Percentiles rank a stretch among this genome's conserved stretches.
phyloP scores from a whole-genome alignment of 768 basidiomycete genomes.

The Thelephora ganbajun region DNA sequence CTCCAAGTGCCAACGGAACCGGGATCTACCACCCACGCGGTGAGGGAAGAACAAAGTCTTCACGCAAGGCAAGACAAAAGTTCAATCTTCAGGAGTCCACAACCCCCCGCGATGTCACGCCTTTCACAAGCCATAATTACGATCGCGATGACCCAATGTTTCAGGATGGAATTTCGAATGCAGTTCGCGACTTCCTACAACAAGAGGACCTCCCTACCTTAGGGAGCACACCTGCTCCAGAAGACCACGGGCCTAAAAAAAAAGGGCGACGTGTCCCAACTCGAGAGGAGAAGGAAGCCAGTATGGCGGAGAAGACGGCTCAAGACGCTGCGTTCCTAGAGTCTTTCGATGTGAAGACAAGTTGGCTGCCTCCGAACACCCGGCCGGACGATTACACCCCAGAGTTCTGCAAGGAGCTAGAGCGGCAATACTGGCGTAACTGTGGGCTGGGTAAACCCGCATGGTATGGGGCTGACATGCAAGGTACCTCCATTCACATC shows the following conservation, averaged over 20 bases:
- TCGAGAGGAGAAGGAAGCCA: constrained; percentile 31
- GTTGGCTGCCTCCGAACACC: constrained; percentile 75
- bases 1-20: constrained; percentile 60
- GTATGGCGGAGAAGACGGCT: constrained; percentile 30
- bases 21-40: constrained; percentile 33
- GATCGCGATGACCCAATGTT: no score
- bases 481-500: constrained; percentile 36
- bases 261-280: constrained; percentile 29
- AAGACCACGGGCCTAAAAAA: constrained; percentile 21
- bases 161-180: background rate
- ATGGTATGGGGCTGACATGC: constrained; percentile 96
- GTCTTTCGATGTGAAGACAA: constrained; percentile 52
- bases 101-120: no score
- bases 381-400: constrained; percentile 66
- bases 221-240: constrained; percentile 12
- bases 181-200: constrained; percentile 2
- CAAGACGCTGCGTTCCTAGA: constrained; percentile 45
- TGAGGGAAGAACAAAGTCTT: constrained; percentile 20
- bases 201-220: constrained; percentile 3
- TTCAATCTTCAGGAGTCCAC: no score
- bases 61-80: constrained; percentile 1
- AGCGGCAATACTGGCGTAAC: constrained; percentile 86
- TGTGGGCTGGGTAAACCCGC: constrained; percentile 80
- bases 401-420: constrained; percentile 78
- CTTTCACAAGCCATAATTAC: no score